Conservation (phyloP, 2,329 filamentous ascomycete genomes). For the Nannizziopsis arthrosporioides region DNA sequence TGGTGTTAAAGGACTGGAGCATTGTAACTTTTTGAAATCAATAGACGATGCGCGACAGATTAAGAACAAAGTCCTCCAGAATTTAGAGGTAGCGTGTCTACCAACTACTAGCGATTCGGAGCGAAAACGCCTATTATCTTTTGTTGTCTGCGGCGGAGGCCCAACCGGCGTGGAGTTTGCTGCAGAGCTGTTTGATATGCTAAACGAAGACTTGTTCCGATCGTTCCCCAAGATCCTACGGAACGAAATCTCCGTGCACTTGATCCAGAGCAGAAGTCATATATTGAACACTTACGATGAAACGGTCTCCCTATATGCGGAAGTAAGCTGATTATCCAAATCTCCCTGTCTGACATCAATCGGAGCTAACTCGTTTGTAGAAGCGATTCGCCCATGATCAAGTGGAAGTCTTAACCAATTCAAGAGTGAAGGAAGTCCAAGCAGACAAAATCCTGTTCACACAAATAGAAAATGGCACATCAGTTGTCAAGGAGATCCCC, state of each 20-base stretch:
- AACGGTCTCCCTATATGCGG: constrained; percentile 80
- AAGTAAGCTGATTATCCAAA: constrained; percentile 37
- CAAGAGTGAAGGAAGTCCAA: constrained; percentile 79
- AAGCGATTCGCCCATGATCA: constrained; percentile 81
- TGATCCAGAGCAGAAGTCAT: constrained; percentile 88
- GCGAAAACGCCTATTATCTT: constrained; percentile 74
- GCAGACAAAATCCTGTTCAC: constrained; percentile 78
- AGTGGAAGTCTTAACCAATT: constrained; percentile 83
- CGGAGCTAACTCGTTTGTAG: constrained; percentile 19
- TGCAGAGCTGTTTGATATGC: constrained; percentile 85
- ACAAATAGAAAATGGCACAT: constrained; percentile 63
- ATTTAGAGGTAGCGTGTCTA: constrained; percentile 82
- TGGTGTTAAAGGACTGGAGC: constrained; percentile 84
- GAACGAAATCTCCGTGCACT: constrained; percentile 93
- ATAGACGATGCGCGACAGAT: constrained; percentile 86
- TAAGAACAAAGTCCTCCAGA: constrained; percentile 75
- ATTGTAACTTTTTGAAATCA: constrained; percentile 91
- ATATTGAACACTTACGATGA: constrained; percentile 99
- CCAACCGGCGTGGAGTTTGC: constrained; percentile 97
- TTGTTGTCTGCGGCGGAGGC: constrained; percentile 89
- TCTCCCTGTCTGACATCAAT: background rate
- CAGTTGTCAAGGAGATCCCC: constrained; percentile 82
- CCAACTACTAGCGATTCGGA: constrained; percentile 86
- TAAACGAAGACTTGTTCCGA: constrained; percentile 81
- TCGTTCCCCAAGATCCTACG: constrained; percentile 82